These are phyloP conservation scores for Pythium pectinolyticum DNA, from an alignment of 352 stramenopile species.

Conservation along the genomic window DNA sequence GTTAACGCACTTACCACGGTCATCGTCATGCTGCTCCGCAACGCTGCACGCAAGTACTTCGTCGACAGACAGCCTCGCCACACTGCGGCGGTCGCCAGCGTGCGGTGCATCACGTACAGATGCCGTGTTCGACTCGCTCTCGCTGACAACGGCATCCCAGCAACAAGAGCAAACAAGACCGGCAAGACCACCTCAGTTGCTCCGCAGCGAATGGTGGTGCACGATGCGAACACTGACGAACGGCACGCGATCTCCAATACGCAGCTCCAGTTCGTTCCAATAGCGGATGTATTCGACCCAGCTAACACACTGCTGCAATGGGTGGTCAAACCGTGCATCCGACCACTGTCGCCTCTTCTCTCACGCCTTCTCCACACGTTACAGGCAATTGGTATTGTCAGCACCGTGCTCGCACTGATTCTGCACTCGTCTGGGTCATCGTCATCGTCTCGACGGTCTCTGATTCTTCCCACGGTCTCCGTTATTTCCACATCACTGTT, in stretches of 20 bases:
- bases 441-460: background rate
- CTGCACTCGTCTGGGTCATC: background rate
- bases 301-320: background rate
- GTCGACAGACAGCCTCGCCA: background rate
- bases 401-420: background rate
- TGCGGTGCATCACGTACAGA: slow-evolving; percentile 31
- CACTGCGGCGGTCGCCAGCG: background rate
- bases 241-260: background rate
- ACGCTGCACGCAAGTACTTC: slow-evolving; percentile 11
- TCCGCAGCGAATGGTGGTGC: background rate
- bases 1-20: slow-evolving; percentile 19
- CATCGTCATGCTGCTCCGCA: slow-evolving; percentile 19
- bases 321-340: background rate
- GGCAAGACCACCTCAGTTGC: background rate
- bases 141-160: background rate
- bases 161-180: background rate
- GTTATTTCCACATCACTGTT: background rate
- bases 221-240: background rate
- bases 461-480: background rate
- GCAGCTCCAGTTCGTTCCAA: slow-evolving; percentile 4
- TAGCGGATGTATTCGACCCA: background rate
- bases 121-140: slow-evolving; percentile 21
- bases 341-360: background rate
- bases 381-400: background rate
- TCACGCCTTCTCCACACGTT: background rate